Percentiles rank a stretch among this genome's conserved stretches.
Evolutionary conservation across 2,329 filamentous ascomycete genomes (phyloP).

Genomic region (Paecilomyces sp.): DNA sequence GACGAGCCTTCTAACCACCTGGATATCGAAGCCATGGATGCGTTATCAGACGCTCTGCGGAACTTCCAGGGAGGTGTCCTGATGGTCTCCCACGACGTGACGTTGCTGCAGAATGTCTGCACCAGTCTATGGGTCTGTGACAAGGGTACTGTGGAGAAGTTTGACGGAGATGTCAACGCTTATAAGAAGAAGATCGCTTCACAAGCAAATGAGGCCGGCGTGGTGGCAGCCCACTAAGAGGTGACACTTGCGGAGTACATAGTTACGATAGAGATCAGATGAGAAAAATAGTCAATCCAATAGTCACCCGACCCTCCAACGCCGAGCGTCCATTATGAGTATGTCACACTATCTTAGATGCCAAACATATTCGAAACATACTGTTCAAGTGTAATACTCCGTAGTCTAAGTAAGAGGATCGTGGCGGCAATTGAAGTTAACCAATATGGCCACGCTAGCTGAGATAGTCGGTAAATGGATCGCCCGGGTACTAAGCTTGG

Average conservation of each 20-base stretch:
- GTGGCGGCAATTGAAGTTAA: background rate
- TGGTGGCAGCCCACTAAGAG: constrained; percentile 45
- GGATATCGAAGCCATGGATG: constrained; percentile 99
- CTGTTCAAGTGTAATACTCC: background rate
- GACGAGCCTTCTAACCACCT: constrained; percentile 98
- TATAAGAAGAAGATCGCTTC: constrained; percentile 96
- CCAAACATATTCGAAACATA: background rate
- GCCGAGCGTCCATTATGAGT: background rate
- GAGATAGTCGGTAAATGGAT: background rate
- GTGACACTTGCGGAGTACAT: background rate
- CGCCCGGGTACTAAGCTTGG: background rate
- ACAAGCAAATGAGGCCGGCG: constrained; percentile 81
- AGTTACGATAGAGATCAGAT: background rate
- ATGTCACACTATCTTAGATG: background rate
- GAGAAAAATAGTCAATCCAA: background rate
- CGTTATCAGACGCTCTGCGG: constrained; percentile 72
- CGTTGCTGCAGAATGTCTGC: constrained; percentile 95
- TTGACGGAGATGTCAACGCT: constrained; percentile 85
- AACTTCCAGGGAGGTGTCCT: constrained; percentile 90
- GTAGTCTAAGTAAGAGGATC: background rate
- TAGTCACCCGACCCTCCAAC: background rate
- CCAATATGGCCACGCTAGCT: background rate
- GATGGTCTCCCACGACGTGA: constrained; percentile 99
- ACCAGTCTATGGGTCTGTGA: constrained; percentile 96
- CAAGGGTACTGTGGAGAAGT: constrained; percentile 87